phyloP scores from a whole-genome alignment of 23 red algal species.

The Gracilaria gracilis region DNA sequence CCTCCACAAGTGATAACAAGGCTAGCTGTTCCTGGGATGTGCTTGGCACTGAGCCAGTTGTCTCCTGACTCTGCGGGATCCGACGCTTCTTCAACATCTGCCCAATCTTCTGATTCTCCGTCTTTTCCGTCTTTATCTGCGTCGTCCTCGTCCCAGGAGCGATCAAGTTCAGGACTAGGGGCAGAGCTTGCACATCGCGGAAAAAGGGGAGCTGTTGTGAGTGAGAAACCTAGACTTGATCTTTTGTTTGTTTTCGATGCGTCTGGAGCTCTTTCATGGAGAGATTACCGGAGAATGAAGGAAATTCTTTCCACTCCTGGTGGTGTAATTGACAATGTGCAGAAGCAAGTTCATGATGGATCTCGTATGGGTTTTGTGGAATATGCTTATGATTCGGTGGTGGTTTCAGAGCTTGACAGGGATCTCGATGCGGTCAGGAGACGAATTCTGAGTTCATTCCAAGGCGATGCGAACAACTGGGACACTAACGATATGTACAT shows the following conservation, averaged over 20 bases:
- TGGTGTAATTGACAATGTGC: slow-evolving; percentile 58
- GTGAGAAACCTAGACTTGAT: slow-evolving; percentile 45
- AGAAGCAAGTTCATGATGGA: slow-evolving; percentile 37
- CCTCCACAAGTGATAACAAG: slow-evolving; percentile 76
- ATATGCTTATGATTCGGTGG: slow-evolving; percentile 72
- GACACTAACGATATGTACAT: slow-evolving; percentile 65
- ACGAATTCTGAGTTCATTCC: slow-evolving; percentile 68
- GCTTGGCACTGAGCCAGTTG: slow-evolving; percentile 63
- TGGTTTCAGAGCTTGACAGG: slow-evolving; percentile 66
- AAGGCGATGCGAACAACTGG: slow-evolving; percentile 78
- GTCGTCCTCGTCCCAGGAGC: neutral
- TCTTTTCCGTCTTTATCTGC: slow-evolving; percentile 24
- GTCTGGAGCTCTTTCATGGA: slow-evolving; percentile 65
- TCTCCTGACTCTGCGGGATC: slow-evolving; percentile 29
- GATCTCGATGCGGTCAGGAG: slow-evolving; percentile 49
- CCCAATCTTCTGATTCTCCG: slow-evolving; percentile 32
- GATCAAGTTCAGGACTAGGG: neutral
- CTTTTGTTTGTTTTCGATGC: slow-evolving; percentile 68
- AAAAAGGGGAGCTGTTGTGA: neutral
- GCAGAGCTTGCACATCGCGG: neutral
- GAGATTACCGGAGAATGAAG: slow-evolving; percentile 60
- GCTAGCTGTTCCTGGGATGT: slow-evolving; percentile 63
- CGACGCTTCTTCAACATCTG: slow-evolving; percentile 16
- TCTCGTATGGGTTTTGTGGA: slow-evolving; percentile 70
- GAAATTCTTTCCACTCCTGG: slow-evolving; percentile 53